phyloP scores from a whole-genome alignment of 257 asterid genomes.

The Handroanthus guayacan region DNA sequence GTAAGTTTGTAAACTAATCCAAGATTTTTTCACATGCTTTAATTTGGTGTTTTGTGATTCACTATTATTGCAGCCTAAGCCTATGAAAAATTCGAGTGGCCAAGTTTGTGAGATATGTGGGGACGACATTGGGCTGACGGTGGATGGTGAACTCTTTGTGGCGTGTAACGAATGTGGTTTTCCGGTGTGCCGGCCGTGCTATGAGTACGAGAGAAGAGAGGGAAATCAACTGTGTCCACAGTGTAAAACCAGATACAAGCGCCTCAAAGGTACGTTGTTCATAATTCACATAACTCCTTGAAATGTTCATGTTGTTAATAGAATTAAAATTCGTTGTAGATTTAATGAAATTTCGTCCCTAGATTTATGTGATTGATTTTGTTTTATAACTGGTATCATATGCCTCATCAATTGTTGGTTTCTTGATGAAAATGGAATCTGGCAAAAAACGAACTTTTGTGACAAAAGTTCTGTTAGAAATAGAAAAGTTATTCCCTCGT shows the following conservation, averaged over 20 bases:
- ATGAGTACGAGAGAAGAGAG: slow-evolving; percentile 95
- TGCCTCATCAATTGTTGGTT: no score
- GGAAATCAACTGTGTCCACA: slow-evolving; percentile 92
- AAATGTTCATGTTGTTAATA: no score
- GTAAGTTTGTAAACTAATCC: background rate
- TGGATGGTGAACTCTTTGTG: slow-evolving; percentile 89
- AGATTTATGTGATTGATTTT: no score
- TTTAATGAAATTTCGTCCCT: no score
- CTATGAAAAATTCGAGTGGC: slow-evolving; percentile 87
- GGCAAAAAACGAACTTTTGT: no score
- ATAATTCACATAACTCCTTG: no score
- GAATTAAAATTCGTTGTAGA: no score
- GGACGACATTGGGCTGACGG: slow-evolving; percentile 86
- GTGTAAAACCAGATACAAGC: slow-evolving; percentile 93
- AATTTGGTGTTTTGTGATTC: background rate
- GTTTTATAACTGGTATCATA: no score
- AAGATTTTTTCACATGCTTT: background rate
- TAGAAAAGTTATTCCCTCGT: no score
- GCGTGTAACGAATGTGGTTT: slow-evolving; percentile 97
- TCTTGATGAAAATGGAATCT: no score
- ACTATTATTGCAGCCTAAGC: slow-evolving; percentile 71
- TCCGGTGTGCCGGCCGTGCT: slow-evolving; percentile 95
- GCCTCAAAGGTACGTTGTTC: slow-evolving; percentile 62
- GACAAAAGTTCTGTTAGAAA: no score
- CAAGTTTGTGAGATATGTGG: slow-evolving; percentile 98